Base-by-base conservation (phyloP, 345 rosid species). In the Lumnitzera littorea region DNA sequence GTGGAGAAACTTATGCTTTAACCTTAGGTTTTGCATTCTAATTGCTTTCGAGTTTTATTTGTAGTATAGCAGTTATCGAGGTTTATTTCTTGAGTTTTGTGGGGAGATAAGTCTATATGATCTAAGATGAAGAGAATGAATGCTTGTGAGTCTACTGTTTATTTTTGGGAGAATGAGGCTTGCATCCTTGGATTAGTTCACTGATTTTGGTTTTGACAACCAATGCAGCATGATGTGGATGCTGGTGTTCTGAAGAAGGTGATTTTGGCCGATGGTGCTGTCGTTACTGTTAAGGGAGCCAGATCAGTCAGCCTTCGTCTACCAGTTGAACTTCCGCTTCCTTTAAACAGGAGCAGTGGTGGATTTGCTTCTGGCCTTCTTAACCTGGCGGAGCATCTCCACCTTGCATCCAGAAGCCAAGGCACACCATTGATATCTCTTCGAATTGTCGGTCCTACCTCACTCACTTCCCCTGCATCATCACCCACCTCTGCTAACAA, bases 171-270 rank as follows among this genome's bases (percentile, higher is more conserved):
- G 10, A 36, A 36, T 36, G 5, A 2, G 43, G 43, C 7, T 36
- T 36, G 5, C 43, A 36, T 36, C 43, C 43, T 36, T 36, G 11
- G 11, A 20, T 53, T 53, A n/a, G 17, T 31, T 46, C 29, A 15
- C 36, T 51, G 23, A 24, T 24, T 63, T 57, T 53, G 25, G 61
- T 46, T 27, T 25, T 12, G 11, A 23, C 46, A 46, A 46, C 24
- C 20, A 20, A 0, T 83, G 83, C 81, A 94, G 97, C 96, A 90
- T 71, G 99, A 94, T 72, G 99, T 94, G 48, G 99, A 94, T 73
- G 97, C 92, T 46, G 97, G 97, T 29, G 71, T 88, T 17, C 67
- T 94, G 91, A 94, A 81, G 80, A 94, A 94, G 67, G 97, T 94
- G 46, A 78, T 88, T 17, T 58, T 94, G 55, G 92, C 91, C 15